Evolutionary conservation across 768 basidiomycete genomes (phyloP).

Genomic region (Boletus reticulatus): DNA sequence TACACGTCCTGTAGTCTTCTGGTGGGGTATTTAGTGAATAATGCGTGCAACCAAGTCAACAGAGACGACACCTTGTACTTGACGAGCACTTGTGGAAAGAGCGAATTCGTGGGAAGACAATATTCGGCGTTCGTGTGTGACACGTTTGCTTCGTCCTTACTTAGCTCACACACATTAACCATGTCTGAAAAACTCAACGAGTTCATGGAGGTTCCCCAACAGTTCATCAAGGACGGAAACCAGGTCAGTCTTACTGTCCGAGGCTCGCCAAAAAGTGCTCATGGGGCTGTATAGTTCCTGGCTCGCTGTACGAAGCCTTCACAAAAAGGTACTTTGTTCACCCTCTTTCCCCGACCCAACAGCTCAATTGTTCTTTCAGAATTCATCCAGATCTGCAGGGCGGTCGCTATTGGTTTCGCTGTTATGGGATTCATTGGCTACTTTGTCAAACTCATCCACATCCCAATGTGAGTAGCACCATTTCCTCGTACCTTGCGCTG

Average conservation of each 20-base stretch:
- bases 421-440: slow-evolving; percentile 99
- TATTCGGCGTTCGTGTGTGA: slow-evolving; percentile 1
- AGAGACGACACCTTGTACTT: slow-evolving; percentile 14
- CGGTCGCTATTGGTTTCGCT: slow-evolving; percentile 95
- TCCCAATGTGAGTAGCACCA: slow-evolving; percentile 79
- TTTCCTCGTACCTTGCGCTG: not conserved
- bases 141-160: slow-evolving; percentile 28
- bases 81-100: not conserved
- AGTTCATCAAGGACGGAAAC: slow-evolving; percentile 90
- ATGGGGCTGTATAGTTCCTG: slow-evolving; percentile 64
- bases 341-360: not conserved
- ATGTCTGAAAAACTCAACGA: slow-evolving; percentile 94
- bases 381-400: slow-evolving; percentile 91
- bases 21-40: slow-evolving; percentile 1
- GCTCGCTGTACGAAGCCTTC: slow-evolving; percentile 98
- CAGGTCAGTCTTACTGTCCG: slow-evolving; percentile 53
- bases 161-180: slow-evolving; percentile 29
- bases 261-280: slow-evolving; percentile 2
- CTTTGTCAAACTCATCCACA: slow-evolving; percentile 97
- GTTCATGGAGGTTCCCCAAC: slow-evolving; percentile 86
- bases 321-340: slow-evolving; percentile 67
- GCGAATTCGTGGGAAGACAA: slow-evolving; percentile 26
- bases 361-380: slow-evolving; percentile 48
- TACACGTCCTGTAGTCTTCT: slow-evolving; percentile 14
- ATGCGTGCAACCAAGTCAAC: not conserved